These are phyloP conservation scores for Pyronema domesticum DNA, from an alignment of 495 filamentous ascomycete species.

Conservation along the genomic window DNA sequence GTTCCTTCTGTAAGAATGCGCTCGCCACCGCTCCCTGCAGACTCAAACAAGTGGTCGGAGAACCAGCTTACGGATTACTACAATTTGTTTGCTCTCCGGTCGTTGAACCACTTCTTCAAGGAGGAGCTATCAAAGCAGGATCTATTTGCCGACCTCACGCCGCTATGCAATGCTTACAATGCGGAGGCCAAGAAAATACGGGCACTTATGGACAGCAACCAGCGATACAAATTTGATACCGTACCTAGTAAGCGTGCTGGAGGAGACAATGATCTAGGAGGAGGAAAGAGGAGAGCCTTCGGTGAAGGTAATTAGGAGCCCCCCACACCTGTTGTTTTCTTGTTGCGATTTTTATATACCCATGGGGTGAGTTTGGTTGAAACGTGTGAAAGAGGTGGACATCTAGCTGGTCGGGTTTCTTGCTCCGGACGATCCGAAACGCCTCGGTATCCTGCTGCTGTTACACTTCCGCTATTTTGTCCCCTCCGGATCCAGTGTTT, in stretches of 20 bases:
- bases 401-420: conserved; percentile 5
- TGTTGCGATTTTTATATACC: conserved; percentile 2
- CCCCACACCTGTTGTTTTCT: conserved; percentile 6
- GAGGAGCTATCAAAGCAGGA: conserved; percentile 16
- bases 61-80: conserved; percentile 22
- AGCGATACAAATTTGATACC: conserved; percentile 7
- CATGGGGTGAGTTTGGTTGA: not conserved
- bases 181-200: not conserved
- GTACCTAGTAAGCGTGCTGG: conserved; percentile 12
- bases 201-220: conserved; percentile 1
- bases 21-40: conserved; percentile 19
- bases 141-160: conserved; percentile 18
- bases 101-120: conserved; percentile 17
- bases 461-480: conserved; percentile 4
- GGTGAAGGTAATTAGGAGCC: conserved; percentile 22
- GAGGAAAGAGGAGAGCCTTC: conserved; percentile 16
- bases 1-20: conserved; percentile 5
- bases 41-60: conserved; percentile 16
- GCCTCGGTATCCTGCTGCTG: conserved; percentile 6
- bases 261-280: conserved; percentile 15
- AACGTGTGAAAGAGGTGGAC: conserved; percentile 2
- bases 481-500: not conserved
- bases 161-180: not conserved
- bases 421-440: conserved; percentile 4
- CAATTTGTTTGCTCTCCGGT: conserved; percentile 20